Evolutionary conservation across 768 basidiomycete species (phyloP), one percentile per base, ranked within the genome.

Genomic region (Leccinum boreale): DNA sequence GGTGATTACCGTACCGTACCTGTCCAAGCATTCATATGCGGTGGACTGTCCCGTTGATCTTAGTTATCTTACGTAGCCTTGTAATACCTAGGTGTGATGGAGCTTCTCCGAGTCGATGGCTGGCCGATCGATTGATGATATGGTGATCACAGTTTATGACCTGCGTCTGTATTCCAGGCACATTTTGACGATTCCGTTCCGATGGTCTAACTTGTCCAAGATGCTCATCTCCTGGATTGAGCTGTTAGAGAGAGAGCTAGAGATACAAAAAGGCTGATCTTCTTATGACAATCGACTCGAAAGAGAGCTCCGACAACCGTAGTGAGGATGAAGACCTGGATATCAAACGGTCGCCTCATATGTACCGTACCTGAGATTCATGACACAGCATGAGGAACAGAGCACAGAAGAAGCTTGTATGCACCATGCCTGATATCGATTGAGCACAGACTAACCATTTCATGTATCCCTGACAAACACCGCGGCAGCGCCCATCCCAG

Each of bases 401-500:
- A 44, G 42, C n/a, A 19, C 39, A n/a, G 17, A 39, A 19, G 39
- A 10, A 35, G 10, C 39, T 42, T 10, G n/a, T 19, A 19, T 42
- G 39, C n/a, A 42, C 15, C 19, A 44, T 44, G n/a, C 39, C 17
- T 39, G 39, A 39, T 39, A 44, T 44, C 5, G 2, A 11, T 19
- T 19, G 19, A 44, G 19, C 19, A 44, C 19, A 19, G 17, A 19
- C 42, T 19, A 42, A n/a, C 28, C 29, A 4, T 35, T 21, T 65
- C 53, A 66, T 6, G 47, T 14, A 35, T 89, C 87, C 51, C 81
- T 76, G 3, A 90, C 72, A 71, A 92, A 91, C 15, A 91, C 77
- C 1, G 77, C 86, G 19, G 89, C 90, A 9, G 91, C 92, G n/a
- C 92, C 92, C 91, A 93, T 93, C n/a, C 92, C 90, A 12, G 87